A percentile compares a stretch with the other conserved stretches of the same genome.
Evolutionary conservation across 1,284 basidiomycete genomes (phyloP).

Genomic region (Ceratobasidium sp.): DNA sequence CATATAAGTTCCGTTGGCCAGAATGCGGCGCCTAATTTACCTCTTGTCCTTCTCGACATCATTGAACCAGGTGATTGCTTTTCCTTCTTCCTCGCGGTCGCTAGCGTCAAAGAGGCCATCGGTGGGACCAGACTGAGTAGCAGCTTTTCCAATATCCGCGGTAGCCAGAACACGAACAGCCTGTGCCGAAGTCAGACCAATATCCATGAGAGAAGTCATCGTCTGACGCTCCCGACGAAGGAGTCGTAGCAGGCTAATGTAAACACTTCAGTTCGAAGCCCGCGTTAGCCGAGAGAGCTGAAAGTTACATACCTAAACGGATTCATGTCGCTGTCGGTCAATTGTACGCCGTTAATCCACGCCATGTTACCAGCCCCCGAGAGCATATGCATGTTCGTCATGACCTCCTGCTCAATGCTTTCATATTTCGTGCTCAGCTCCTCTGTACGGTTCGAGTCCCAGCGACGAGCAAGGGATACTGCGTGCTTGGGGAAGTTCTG

Average conservation of each 20-base stretch:
- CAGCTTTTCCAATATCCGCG: conserved; percentile 66
- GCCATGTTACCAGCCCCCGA: conserved; percentile 69
- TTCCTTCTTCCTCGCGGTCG: conserved; percentile 84
- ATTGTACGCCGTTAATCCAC: conserved; percentile 83
- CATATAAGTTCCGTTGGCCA: neutral
- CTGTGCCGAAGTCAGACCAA: conserved; percentile 74
- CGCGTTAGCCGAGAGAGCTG: neutral
- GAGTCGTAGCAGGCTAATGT: conserved; percentile 71
- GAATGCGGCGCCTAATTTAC: conserved; percentile 57
- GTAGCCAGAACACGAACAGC: conserved; percentile 81
- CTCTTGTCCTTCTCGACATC: conserved; percentile 87
- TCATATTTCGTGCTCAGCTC: conserved; percentile 61
- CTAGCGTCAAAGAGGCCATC: conserved; percentile 90
- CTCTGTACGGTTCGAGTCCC: conserved; percentile 57
- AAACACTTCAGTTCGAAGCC: neutral
- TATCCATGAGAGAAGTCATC: conserved; percentile 70
- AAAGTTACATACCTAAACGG: conserved; percentile 68
- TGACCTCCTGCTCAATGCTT: conserved; percentile 69
- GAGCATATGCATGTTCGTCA: conserved; percentile 68
- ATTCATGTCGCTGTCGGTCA: conserved; percentile 76
- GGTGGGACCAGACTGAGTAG: conserved; percentile 66
- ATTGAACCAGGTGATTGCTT: conserved; percentile 88
- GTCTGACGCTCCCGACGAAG: conserved; percentile 80
- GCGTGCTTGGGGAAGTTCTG: conserved; percentile 92
- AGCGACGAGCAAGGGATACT: conserved; percentile 73